Evolutionary conservation across 2,329 filamentous ascomycete genomes (phyloP).

Genomic region (Talaromyces verruculosus): DNA sequence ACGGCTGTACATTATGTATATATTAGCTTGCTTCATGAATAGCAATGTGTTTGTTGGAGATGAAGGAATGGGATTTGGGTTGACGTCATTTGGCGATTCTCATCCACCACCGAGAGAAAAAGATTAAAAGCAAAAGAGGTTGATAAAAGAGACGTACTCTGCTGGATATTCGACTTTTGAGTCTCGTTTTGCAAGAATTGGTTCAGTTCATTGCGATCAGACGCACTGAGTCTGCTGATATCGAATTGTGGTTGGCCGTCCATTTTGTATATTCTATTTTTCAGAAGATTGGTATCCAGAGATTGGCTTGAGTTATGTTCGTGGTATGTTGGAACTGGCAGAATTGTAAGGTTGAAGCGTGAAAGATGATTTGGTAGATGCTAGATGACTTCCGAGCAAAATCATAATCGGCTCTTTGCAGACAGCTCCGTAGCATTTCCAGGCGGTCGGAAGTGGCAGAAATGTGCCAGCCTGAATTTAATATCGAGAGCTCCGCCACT

Average conservation of each 20-base stretch:
- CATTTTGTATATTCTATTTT: constrained; percentile 28
- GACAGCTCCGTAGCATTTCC: not conserved
- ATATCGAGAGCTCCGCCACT: constrained; percentile 7
- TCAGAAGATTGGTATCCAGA: no score
- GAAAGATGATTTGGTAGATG: no score
- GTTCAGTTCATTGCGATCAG: constrained; percentile 83
- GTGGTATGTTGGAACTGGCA: no score
- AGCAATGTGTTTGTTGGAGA: not conserved
- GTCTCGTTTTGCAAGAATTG: constrained; percentile 81
- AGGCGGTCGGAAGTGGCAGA: constrained; percentile 32
- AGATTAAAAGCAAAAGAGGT: not conserved
- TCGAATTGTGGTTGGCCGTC: constrained; percentile 53
- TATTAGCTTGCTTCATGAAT: not conserved
- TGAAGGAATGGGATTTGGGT: not conserved
- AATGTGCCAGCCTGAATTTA: constrained; percentile 18
- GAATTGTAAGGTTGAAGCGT: no score
- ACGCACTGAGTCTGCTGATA: constrained; percentile 71
- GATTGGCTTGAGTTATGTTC: no score
- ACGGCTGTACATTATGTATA: constrained; percentile 49
- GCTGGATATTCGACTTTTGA: constrained; percentile 68
- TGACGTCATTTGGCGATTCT: constrained; percentile 4
- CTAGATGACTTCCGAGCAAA: not conserved
- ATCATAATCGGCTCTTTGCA: no score
- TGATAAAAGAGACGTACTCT: constrained; percentile 39
- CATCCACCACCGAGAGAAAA: not conserved